Evolutionary conservation across 2,329 filamentous ascomycete species (phyloP).

Genomic region (Orbilia ellipsospora): DNA sequence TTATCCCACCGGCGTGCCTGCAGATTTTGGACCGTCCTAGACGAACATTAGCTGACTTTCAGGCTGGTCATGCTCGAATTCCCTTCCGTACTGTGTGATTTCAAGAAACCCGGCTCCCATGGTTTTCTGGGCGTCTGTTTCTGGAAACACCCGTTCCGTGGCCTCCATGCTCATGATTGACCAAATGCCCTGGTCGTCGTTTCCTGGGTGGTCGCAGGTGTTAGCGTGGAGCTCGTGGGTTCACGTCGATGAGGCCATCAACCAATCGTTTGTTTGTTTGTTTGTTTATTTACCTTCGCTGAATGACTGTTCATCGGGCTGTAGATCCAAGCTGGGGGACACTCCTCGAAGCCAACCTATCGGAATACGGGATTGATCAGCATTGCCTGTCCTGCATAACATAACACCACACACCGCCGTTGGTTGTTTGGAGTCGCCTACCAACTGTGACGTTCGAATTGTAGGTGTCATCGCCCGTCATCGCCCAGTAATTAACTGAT

Average conservation of each 20-base stretch:
- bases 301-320: slow-evolving; percentile 38
- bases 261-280: neutral
- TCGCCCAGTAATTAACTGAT: slow-evolving; percentile 82
- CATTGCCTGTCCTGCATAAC: neutral
- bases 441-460: slow-evolving; percentile 75
- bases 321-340: slow-evolving; percentile 58
- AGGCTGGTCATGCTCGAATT: slow-evolving; percentile 65
- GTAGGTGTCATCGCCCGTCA: slow-evolving; percentile 78
- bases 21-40: slow-evolving; percentile 81
- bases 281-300: slow-evolving; percentile 34
- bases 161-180: slow-evolving; percentile 75
- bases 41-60: slow-evolving; percentile 76
- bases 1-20: slow-evolving; percentile 79
- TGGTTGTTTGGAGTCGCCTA: slow-evolving; percentile 62
- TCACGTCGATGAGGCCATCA: neutral
- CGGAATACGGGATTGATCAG: slow-evolving; percentile 60
- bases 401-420: too few relatives aligned
- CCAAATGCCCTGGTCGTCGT: slow-evolving; percentile 79
- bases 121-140: slow-evolving; percentile 63
- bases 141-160: slow-evolving; percentile 73
- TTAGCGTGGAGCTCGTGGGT: slow-evolving; percentile 15
- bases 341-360: slow-evolving; percentile 74
- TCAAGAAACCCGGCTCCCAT: slow-evolving; percentile 48
- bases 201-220: slow-evolving; percentile 66
- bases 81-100: slow-evolving; percentile 37